Percentiles rank a stretch among this genome's conserved stretches.
These are phyloP conservation scores for Paramecium sonneborni DNA, from an alignment of 73 alveolate genomes.

Conservation along the genomic window DNA sequence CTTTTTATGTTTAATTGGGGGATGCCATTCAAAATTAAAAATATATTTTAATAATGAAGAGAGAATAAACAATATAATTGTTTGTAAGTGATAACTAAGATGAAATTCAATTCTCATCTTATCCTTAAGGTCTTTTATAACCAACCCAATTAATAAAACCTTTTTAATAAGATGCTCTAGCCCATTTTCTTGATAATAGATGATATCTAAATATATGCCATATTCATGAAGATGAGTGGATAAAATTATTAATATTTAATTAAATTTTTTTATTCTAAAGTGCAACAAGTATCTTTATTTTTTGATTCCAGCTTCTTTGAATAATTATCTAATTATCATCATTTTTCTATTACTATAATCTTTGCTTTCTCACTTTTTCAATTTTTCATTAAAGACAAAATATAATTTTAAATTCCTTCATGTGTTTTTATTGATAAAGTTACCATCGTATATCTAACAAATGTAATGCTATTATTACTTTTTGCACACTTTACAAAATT, in stretches of 20 bases:
- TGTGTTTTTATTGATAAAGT: not conserved
- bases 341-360: no score
- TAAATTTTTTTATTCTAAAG: constrained; percentile 87
- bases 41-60: no score
- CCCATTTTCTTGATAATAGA: constrained; percentile 87
- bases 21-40: not conserved
- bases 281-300: constrained; percentile 84
- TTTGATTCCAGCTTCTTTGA: constrained; percentile 83
- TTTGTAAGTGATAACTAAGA: not conserved
- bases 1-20: not conserved
- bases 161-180: constrained; percentile 90
- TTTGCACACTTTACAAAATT: no score
- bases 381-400: constrained; percentile 47
- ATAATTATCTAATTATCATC: no score
- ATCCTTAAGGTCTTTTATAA: constrained; percentile 62
- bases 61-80: no score
- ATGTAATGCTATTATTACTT: not conserved
- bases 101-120: constrained; percentile 54
- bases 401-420: constrained; percentile 43
- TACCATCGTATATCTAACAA: not conserved
- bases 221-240: constrained; percentile 83
- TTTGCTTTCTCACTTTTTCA: constrained; percentile 26
- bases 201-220: constrained; percentile 78
- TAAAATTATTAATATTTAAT: constrained; percentile 88
- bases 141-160: constrained; percentile 95